Evolutionary conservation across 2,329 filamentous ascomycete species (phyloP), one percentile per base, ranked within the genome.

Genomic region (Colletotrichum viniferum): DNA sequence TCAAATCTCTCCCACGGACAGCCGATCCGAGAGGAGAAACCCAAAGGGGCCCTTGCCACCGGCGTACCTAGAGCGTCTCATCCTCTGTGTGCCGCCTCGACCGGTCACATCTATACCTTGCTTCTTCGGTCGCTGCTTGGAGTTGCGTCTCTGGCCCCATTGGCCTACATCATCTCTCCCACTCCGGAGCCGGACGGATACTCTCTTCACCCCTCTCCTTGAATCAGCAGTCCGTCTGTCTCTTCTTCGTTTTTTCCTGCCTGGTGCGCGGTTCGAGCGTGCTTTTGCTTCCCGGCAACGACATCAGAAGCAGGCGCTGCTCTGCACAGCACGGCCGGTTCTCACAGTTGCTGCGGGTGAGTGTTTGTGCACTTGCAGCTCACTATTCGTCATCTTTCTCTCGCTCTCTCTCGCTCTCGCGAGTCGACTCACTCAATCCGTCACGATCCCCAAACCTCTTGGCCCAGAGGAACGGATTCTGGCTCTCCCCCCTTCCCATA

Each of bases 61-160:
- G 62, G 72, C 30, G 62, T 67, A 66, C 67, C 38, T 52, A 34
- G 52, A 62, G 32, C 72, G 55, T 72, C 68, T 74, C 72, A 48
- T 74, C 56, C 56, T 71, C 68, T 64, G 16, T 55, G 68, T 71
- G 60, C 68, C 68, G 62, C 55, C 56, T 75, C 73, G 73, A 75
- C 73, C 43, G 9, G 69, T 75, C 73, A 73, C 73, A 73, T 75
- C n/a, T 60, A 34, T 64, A 63, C 73, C 62, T 75, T 75, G 73
- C 69, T 75, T 75, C 73, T 75, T 75, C 63, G 64, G 69, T 63
- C 52, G 68, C 43, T 68, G 61, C 69, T 61, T 68, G 34, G 43
- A 60, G 38, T 38, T 72, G 26, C 56, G 28, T 55, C 26, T 67
- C 55, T 67, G 62, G 69, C 10, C 62, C 62, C 36, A 43, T 74